Base-by-base conservation (phyloP, 2,329 filamentous ascomycete genomes). In the Akanthomyces dipterigenus region DNA sequence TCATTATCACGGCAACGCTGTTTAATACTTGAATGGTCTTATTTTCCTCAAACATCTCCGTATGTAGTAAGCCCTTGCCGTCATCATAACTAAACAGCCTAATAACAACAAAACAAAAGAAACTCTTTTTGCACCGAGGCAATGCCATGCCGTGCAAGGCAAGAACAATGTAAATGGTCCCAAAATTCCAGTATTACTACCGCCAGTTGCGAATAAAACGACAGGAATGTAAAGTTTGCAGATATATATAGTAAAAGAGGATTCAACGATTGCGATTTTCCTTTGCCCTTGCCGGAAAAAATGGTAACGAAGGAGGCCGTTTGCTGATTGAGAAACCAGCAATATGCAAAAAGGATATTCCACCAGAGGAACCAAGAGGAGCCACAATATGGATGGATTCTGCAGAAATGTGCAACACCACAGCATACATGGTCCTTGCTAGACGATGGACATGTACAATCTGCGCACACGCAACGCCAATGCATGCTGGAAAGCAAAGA, bases 401-500 rank as follows among this genome's bases (percentile, higher is more conserved):
- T 49, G 40, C 34, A 18, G 36, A 28, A 18, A 42, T 28, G n/a
- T 42, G 42, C 45, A 51, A 49, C 53, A 31, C 53, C 38, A 40
- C n/a, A 22, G 31, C 9, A 12, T 14, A 20, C 8, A 36, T 2
- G 14, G n/a, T n/a, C 18, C 18, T 45, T 38, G 53, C 22, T 46
- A 22, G 34, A 45, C 22, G 50, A 54, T 22, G 40, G 16, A 45
- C 31, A 31, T 16, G 40, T 43, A 45, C 8, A 5, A 26, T 40
- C 38, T 45, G 24, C 43, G 40, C 26, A 24, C 38, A 22, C 49
- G 6, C 18, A 56, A 68, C 67, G 65, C 67, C 67, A 63, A 56
- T 46, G 54, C 26, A 24, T 20, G 34, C 45, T 31, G 11, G 16
- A 40, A 36, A 56, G 31, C 28, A 36, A 28, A 53, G 20, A 54